Evolutionary conservation across 805 yeast species (phyloP).

Genomic region (Suhomyces tanzawaensis): DNA sequence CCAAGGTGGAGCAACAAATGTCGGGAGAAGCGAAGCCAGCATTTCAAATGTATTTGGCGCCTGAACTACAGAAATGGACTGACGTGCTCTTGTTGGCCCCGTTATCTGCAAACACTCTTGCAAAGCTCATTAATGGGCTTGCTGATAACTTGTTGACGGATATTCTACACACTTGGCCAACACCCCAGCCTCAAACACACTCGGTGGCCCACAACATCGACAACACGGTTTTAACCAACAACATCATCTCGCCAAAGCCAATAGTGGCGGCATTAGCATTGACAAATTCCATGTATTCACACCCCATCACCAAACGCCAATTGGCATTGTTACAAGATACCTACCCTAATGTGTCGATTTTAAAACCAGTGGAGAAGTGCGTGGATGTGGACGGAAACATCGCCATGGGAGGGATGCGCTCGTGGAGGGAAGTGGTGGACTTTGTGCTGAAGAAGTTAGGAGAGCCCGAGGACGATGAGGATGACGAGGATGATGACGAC

Average conservation of each 20-base stretch:
- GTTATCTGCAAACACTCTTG: conserved; percentile 24
- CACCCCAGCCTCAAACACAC: conserved; percentile 8
- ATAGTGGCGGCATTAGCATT: conserved; percentile 24
- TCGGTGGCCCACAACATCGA: conserved; percentile 1
- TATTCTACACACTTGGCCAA: conserved; percentile 24
- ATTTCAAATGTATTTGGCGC: conserved; percentile 9
- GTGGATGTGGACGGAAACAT: conserved; percentile 26
- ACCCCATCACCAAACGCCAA: conserved; percentile 25
- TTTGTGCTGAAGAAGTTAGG: conserved; percentile 23
- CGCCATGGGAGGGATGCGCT: conserved; percentile 30
- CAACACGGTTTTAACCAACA: conserved; percentile 17
- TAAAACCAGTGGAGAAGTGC: conserved; percentile 27
- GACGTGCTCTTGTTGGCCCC: conserved; percentile 27
- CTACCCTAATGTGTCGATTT: conserved; percentile 21
- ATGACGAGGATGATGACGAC: conserved; percentile 14
- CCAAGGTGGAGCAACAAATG: conserved; percentile 2
- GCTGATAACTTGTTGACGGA: conserved; percentile 23
- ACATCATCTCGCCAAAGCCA: conserved; percentile 18
- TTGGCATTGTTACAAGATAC: conserved; percentile 20
- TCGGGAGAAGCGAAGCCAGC: not conserved
- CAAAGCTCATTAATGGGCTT: conserved; percentile 24
- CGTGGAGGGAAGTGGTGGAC: conserved; percentile 28
- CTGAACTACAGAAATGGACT: conserved; percentile 25
- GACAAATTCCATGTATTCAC: conserved; percentile 25
- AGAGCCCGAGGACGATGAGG: conserved; percentile 17